Conservation (phyloP, 495 filamentous ascomycete genomes). For the Neurospora pannonica region DNA sequence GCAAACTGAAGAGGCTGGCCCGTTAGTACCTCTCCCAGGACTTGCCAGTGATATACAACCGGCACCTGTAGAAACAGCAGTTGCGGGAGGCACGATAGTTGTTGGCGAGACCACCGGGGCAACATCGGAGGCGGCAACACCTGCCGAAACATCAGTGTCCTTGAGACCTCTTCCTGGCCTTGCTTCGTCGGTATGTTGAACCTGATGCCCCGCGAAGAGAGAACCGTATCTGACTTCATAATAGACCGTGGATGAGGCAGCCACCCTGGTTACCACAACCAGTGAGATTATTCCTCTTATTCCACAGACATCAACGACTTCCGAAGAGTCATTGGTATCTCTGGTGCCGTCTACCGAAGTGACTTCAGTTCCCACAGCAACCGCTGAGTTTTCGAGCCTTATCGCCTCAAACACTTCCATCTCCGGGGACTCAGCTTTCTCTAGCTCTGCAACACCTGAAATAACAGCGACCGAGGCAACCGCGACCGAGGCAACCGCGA, state of each 20-base stretch:
- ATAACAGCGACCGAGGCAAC: neutral
- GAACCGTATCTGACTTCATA: neutral
- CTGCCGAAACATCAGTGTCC: neutral
- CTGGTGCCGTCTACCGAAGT: neutral
- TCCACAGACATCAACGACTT: neutral
- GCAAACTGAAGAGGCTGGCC: slow-evolving; percentile 4
- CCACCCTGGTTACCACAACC: neutral
- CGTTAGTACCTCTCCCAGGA: slow-evolving; percentile 13
- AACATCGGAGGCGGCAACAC: slow-evolving; percentile 1
- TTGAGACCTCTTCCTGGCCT: slow-evolving; percentile 7
- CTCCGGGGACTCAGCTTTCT: neutral
- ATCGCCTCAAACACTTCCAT: neutral
- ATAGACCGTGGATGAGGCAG: neutral
- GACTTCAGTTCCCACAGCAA: neutral
- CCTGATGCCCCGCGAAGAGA: neutral
- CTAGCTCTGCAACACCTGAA: neutral
- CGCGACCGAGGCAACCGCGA: neutral
- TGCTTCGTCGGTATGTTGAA: slow-evolving; percentile 9
- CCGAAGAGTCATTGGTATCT: neutral
- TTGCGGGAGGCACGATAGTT: neutral
- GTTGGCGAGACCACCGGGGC: neutral
- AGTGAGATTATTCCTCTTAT: neutral
- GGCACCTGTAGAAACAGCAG: neutral
- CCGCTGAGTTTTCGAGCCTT: neutral
- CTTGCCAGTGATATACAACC: slow-evolving; percentile 6